Evolutionary conservation across 2,329 filamentous ascomycete genomes (phyloP).

Genomic region (Sclerotinia nivalis): DNA sequence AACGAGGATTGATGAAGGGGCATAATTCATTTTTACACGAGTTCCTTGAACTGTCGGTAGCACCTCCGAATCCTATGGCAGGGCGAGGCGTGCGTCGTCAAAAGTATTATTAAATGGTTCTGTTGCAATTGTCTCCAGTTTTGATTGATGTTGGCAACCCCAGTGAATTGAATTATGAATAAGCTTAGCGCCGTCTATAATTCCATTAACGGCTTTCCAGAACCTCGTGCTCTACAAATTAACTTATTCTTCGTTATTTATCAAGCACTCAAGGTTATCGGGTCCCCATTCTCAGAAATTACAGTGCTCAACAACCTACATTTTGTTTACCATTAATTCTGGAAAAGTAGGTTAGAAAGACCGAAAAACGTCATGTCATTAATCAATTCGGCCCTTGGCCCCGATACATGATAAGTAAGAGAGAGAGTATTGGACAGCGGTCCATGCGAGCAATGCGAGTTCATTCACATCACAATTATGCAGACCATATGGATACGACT

Average conservation of each 20-base stretch:
- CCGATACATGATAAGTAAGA: conserved; percentile 20
- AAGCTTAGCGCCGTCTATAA: conserved; percentile 5
- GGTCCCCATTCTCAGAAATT: not conserved
- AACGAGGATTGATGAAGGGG: conserved; percentile 17
- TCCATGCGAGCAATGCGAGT: conserved; percentile 19
- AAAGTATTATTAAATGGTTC: not conserved
- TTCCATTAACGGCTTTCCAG: conserved; percentile 1
- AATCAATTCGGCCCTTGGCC: conserved; percentile 21
- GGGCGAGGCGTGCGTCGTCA: not conserved
- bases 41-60: conserved; percentile 3
- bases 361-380: conserved; percentile 8
- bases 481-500: conserved; percentile 16
- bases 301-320: not conserved
- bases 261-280: not conserved
- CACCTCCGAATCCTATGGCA: not conserved
- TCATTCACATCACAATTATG: conserved; percentile 19
- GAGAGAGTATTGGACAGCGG: conserved; percentile 13
- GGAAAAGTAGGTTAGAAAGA: not conserved
- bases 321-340: not conserved
- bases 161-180: not conserved
- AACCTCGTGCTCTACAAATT: not conserved
- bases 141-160: not conserved
- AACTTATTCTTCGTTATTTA: not conserved
- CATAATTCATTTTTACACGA: not conserved
- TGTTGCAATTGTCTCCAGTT: conserved; percentile 2